Percentiles rank a stretch among this genome's conserved stretches.
Evolutionary conservation across 768 basidiomycete species (phyloP).

Genomic region (Rhodotorula paludigena): DNA sequence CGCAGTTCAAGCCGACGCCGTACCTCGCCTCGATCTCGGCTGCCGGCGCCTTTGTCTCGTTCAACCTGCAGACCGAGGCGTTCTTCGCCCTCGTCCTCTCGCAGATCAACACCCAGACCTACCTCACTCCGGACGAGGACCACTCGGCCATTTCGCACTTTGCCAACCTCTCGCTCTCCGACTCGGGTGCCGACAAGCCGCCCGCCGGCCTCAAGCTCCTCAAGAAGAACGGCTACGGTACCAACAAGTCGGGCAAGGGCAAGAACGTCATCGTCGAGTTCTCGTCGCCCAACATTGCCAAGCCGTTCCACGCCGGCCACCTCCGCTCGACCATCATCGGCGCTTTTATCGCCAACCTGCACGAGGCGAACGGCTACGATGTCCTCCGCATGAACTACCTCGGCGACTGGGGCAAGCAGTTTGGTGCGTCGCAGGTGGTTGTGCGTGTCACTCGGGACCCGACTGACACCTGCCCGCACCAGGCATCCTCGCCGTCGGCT

Average conservation of each 20-base stretch:
- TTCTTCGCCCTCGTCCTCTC: conserved; percentile 64
- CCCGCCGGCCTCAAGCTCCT: conserved; percentile 18
- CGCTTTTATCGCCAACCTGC: conserved; percentile 83
- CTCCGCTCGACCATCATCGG: conserved; percentile 97
- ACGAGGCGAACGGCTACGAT: conserved; percentile 88
- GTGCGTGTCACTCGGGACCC: not conserved
- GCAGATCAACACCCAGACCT: conserved; percentile 69
- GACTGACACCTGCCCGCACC: conserved; percentile 45
- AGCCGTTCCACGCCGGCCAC: conserved; percentile 96
- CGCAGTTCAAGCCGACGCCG: conserved; percentile 76
- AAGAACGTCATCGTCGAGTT: conserved; percentile 86
- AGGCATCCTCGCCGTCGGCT: conserved; percentile 83
- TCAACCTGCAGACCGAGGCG: conserved; percentile 62
- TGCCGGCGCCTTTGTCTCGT: conserved; percentile 75
- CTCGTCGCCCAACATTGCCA: conserved; percentile 95
- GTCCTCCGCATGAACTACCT: conserved; percentile 89
- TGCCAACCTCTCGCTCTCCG: conserved; percentile 36
- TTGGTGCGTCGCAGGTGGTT: conserved; percentile 46
- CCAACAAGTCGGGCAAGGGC: conserved; percentile 67
- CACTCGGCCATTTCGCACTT: conserved; percentile 44
- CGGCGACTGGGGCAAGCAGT: conserved; percentile 98
- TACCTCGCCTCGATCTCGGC: conserved; percentile 66
- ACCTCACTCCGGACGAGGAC: conserved; percentile 55
- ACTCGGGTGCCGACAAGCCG: conserved; percentile 7
- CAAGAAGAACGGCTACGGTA: conserved; percentile 62